Evolutionary conservation across 2,329 filamentous ascomycete genomes (phyloP).

Genomic region (Aspergillus glaucus): DNA sequence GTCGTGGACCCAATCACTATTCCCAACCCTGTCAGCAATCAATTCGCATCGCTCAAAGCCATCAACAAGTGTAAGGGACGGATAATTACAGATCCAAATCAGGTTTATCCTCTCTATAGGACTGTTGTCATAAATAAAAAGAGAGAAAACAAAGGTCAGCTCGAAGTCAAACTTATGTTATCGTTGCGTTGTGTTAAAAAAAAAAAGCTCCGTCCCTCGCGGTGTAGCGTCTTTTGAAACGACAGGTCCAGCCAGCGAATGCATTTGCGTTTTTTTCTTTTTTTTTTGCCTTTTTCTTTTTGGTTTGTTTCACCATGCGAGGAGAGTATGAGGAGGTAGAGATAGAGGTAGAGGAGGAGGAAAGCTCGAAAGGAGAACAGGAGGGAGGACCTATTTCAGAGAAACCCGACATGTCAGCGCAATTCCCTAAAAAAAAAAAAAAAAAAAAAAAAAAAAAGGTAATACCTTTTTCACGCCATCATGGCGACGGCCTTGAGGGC

Average conservation of each 20-base stretch:
- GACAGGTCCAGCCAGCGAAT: constrained; percentile 18
- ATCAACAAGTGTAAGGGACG: not conserved
- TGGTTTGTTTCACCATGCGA: constrained; percentile 33
- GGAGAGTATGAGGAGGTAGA: not conserved
- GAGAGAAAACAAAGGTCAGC: constrained; percentile 37
- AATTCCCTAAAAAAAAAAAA: constrained; percentile 12
- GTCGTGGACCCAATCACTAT: constrained; percentile 89
- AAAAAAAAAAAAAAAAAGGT: not conserved
- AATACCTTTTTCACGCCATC: constrained; percentile 86
- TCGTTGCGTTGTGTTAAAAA: constrained; percentile 7
- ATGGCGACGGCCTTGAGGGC: constrained; percentile 53
- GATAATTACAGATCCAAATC: constrained; percentile 40
- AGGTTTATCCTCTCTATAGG: constrained; percentile 39
- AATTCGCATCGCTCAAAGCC: constrained; percentile 4
- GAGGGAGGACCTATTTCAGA: constrained; percentile 38
- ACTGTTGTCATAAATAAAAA: constrained; percentile 34
- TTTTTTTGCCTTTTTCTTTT: constrained; percentile 8
- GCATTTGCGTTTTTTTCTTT: not conserved
- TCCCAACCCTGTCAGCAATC: constrained; percentile 1
- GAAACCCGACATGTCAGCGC: constrained; percentile 8
- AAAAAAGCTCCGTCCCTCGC: constrained; percentile 24
- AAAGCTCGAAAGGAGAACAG: constrained; percentile 30
- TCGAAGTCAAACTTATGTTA: constrained; percentile 33
- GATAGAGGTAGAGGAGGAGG: constrained; percentile 10
- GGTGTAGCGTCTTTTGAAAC: constrained; percentile 16